Evolutionary conservation across 768 basidiomycete species (phyloP), one percentile per base, ranked within the genome.

Genomic region (Hericium rajendrae): DNA sequence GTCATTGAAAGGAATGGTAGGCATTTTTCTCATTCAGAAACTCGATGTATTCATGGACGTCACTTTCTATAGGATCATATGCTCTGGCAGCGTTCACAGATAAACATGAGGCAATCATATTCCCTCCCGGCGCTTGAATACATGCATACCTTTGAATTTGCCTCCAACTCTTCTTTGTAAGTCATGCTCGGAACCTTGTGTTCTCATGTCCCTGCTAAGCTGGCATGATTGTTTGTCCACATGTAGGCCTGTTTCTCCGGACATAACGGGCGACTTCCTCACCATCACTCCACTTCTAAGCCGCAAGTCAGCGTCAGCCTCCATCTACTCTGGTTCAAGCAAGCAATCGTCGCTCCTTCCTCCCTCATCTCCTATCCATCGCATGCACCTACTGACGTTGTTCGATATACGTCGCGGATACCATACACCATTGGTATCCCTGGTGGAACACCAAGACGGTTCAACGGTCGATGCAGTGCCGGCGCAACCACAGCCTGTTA

Each of bases 41-140:
- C 40, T 11, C 38, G 43, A 37, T 54, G 10, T 22, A 26, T 13
- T 20, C 22, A 51, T 51, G 24, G 16, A 55, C 43, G 39, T 32
- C 13, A 8, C n/a, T 41, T 80, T 78, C 76, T 38, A 77, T 77
- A 51, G 78, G 73, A 62, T 81, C 78, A 16, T 66, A 59, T 18
- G 71, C 67, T 2, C 70, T 88, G 26, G 77, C 82, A 18, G 78
- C 80, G 22, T 76, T 82, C 60, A 84, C 81, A 0, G 78, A 79
- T 60, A 71, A 66, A 53, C 70, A 75, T 12, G 73, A 78, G 38
- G 75, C 68, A 2, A 69, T 82, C 6, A 72, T 81, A 85, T 69
- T 83, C 86, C 2, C 70, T 88, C 28, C 86, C 86, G 26, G 71
- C 75, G 62, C 73, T 88, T 39, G 83, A 87, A 65, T 69, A 73